Evolutionary conservation across 2,329 filamentous ascomycete species (phyloP).

Genomic region (Chrysoporthe cubensis): DNA sequence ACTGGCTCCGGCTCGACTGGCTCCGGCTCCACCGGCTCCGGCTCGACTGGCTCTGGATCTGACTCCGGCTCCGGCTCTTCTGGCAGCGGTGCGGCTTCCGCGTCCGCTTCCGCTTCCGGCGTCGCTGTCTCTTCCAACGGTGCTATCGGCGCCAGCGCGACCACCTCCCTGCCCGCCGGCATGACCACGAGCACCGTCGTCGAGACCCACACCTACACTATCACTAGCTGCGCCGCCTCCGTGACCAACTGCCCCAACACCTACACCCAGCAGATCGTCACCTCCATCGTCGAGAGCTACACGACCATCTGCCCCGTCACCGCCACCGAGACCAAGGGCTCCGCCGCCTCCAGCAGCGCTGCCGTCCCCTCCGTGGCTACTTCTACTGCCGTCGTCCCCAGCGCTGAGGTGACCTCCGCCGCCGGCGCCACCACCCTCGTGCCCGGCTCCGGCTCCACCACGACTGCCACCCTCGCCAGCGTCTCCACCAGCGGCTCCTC

Average conservation of each 20-base stretch:
- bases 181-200: slow-evolving; percentile 33
- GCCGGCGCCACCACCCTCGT: slow-evolving; percentile 1
- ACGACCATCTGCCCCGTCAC: slow-evolving; percentile 36
- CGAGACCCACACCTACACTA: slow-evolving; percentile 36
- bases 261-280: slow-evolving; percentile 35
- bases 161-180: slow-evolving; percentile 20
- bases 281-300: slow-evolving; percentile 32
- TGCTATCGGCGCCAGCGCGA: slow-evolving; percentile 13
- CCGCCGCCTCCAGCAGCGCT: slow-evolving; percentile 9
- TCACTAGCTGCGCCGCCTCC: slow-evolving; percentile 37
- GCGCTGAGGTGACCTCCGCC: background rate
- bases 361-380: slow-evolving; percentile 11
- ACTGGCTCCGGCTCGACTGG: slow-evolving; percentile 9
- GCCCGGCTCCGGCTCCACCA: background rate
- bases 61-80: slow-evolving; percentile 6
- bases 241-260: slow-evolving; percentile 38
- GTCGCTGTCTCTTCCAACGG: slow-evolving; percentile 13
- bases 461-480: background rate
- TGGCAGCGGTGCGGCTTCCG: background rate
- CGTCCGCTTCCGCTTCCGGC: background rate
- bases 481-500: slow-evolving; percentile 14
- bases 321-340: slow-evolving; percentile 25
- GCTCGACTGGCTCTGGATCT: background rate
- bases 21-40: slow-evolving; percentile 14
- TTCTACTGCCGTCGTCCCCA: slow-evolving; percentile 1